Evolutionary conservation across 2,329 filamentous ascomycete genomes (phyloP).

Genomic region (Colletotrichum liaoningense): DNA sequence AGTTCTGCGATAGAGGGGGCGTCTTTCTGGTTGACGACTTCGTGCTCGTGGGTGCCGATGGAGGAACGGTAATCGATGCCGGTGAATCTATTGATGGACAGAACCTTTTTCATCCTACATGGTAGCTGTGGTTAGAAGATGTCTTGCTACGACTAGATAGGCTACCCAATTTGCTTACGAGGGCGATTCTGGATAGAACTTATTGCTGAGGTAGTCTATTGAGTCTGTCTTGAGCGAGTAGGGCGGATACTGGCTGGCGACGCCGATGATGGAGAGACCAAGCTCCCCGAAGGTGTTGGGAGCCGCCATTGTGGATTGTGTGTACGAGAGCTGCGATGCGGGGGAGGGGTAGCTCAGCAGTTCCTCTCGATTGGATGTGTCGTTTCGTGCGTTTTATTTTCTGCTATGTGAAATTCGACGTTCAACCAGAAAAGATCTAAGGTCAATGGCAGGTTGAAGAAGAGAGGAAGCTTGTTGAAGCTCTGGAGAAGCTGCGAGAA

Average conservation of each 20-base stretch:
- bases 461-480: background rate
- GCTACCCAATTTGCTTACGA: constrained; percentile 57
- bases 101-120: constrained; percentile 70
- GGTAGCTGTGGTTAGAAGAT: too few relatives aligned
- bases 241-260: constrained; percentile 71
- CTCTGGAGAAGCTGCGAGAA: background rate
- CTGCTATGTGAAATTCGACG: background rate
- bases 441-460: background rate
- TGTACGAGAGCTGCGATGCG: constrained; percentile 11
- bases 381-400: background rate
- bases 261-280: constrained; percentile 69
- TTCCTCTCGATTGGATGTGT: background rate
- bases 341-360: constrained; percentile 26
- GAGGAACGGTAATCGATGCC: constrained; percentile 73
- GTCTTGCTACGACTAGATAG: too few relatives aligned
- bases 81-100: constrained; percentile 72
- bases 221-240: constrained; percentile 61
- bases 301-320: constrained; percentile 51
- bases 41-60: constrained; percentile 70
- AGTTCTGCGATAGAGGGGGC: constrained; percentile 67
- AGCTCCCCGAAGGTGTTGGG: constrained; percentile 59
- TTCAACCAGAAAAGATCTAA: background rate
- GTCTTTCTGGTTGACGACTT: constrained; percentile 66
- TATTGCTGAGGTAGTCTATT: constrained; percentile 63
- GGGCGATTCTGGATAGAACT: constrained; percentile 69